phyloP scores from a whole-genome alignment of 202 grass and related monocot genomes.

The Carex sylvatica region DNA sequence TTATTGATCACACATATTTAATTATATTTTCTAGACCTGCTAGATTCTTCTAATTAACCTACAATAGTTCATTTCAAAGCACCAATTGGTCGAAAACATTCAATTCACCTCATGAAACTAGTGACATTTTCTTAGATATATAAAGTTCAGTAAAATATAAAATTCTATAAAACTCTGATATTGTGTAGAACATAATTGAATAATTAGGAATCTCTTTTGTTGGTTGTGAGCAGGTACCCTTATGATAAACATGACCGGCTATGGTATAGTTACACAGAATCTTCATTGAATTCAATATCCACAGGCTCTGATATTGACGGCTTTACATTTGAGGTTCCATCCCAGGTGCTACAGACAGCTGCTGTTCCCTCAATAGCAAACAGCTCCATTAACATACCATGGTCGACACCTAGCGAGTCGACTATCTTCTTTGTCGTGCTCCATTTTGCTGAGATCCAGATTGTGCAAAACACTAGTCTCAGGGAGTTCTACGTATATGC shows the following conservation, averaged over 20 bases:
- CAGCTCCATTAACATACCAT: constrained; percentile 10
- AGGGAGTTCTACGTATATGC: constrained; percentile 39
- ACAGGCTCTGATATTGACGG: not conserved
- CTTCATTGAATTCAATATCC: constrained; percentile 21
- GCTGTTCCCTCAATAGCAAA: constrained; percentile 5
- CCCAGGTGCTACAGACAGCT: constrained; percentile 37
- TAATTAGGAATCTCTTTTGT: not conserved
- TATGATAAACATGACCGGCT: not conserved
- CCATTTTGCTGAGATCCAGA: constrained; percentile 35
- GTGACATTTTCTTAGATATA: not conserved
- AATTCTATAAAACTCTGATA: not conserved
- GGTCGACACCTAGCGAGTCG: not conserved
- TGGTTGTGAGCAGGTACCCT: not conserved
- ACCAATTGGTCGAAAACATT: not conserved
- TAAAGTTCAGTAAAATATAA: not conserved
- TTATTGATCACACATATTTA: too few relatives aligned
- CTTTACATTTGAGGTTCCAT: constrained; percentile 27
- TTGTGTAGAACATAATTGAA: not conserved
- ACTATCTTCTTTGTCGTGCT: constrained; percentile 23
- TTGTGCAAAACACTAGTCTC: not conserved
- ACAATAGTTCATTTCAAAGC: not conserved
- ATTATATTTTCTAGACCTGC: too few relatives aligned
- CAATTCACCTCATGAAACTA: not conserved
- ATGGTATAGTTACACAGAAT: not conserved
- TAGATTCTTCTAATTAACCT: not conserved